These are phyloP conservation scores for Mollisiaceae sp. DNA, from an alignment of 2,329 filamentous ascomycete species.

Conservation along the genomic window DNA sequence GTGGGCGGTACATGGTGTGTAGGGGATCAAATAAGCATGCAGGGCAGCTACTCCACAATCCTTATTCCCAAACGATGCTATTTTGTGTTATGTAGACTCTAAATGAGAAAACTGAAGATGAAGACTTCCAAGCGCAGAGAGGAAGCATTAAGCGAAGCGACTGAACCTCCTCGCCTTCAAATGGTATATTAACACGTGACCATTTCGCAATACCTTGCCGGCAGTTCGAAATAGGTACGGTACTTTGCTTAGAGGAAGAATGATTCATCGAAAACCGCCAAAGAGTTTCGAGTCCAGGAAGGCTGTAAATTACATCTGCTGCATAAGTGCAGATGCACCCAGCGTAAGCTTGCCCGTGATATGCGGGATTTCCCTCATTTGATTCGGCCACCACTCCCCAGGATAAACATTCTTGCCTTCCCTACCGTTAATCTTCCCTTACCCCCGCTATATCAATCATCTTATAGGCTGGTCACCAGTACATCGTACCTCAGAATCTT, in stretches of 20 bases:
- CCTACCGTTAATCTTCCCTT: no score
- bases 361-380: neutral
- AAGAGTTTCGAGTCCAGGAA: no score
- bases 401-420: neutral
- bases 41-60: slow-evolving; percentile 14
- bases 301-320: no score
- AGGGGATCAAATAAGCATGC: slow-evolving; percentile 15
- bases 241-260: no score
- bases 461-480: slow-evolving; percentile 8
- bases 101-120: neutral
- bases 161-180: no score
- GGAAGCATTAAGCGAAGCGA: no score
- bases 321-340: neutral
- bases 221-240: no score
- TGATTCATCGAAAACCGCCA: no score
- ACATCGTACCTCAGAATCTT: neutral
- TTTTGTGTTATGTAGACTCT: neutral
- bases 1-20: slow-evolving; percentile 4
- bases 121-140: no score
- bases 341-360: neutral
- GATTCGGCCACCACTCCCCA: neutral
- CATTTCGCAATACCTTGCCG: no score
- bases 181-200: no score
- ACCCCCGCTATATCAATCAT: neutral
- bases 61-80: neutral